Evolutionary conservation across 768 basidiomycete genomes (phyloP), one percentile per base, ranked within the genome.

Genomic region (Boletus pseudopeckii): DNA sequence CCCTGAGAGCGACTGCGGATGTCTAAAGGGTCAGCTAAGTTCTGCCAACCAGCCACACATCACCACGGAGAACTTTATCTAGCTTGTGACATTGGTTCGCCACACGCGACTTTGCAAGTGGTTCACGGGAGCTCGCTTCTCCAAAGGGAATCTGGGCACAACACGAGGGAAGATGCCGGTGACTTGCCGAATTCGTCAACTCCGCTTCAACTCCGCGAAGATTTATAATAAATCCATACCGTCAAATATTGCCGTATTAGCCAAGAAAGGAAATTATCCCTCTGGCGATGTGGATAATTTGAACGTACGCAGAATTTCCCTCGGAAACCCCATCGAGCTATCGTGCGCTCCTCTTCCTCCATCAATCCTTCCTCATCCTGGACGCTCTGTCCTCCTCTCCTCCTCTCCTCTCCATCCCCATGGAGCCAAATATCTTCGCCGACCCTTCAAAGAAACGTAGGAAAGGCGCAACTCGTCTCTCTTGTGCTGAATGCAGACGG

Each of bases 401-500:
- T 17, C 45, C 56, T 50, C 26, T 18, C 37, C 20, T 47, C 32
- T 14, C 39, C 38, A 8, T 7, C 26, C 24, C 5, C 20, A 70
- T 70, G 69, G 69, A 70, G 18, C 55, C 58, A 14, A 52, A 22
- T 8, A 15, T 62, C 18, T 67, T 66, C 39, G 60, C 73, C 5
- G 70, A 66, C 54, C 72, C 75, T 3, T 55, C 73, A 2, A 85
- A 83, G 71, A 84, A 84, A 64, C 77, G 82, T 33, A 75, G 83
- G 66, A 85, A 84, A 57, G 88, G 88, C 37, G 87, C 88, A 7
- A 87, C 85, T 6, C 80, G 88, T 40, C 77, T 90, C 43, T 88
- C 86, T 13, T 90, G 88, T 63, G 88, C 88, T 24, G 88, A 91
- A 60, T 91, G 88, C 64, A 78, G 88, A 66, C 80, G 88, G 88